Evolutionary conservation across 2,329 filamentous ascomycete species (phyloP), one percentile per base, ranked within the genome.

Genomic region (Pyricularia grisea): DNA sequence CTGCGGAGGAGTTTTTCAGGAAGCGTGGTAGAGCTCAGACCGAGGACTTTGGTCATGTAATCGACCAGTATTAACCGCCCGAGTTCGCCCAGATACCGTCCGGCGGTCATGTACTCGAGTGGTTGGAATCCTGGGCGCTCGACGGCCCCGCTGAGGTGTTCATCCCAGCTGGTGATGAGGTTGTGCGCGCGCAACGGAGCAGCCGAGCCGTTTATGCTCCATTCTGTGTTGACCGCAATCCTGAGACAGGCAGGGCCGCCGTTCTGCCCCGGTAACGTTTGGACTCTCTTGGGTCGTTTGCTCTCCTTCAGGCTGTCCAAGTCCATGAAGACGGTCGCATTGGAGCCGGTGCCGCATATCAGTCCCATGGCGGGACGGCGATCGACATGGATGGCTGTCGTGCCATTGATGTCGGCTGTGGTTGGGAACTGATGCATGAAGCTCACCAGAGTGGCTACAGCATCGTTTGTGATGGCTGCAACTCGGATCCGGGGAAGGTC

Each of bases 41-140:
- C 76, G 7, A 83, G 74, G 4, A 78, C 75, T 12, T 74, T 80
- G 12, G 80, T 83, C 74, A 90, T 77, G 74, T 91, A 89, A 74
- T 92, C 89, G 60, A 89, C 78, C 68, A 93, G 82, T 71, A 92
- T 87, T 69, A 93, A 81, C 30, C 91, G 87, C 28, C 90, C 89
- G 12, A 94, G 85, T 77, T 94, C 91, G 67, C 91, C 91, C 4
- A 94, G 83, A 75, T 94, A 94, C 60, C 91, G 84, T 2, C 91
- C 91, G 2, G 91, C 87, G 0, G 91, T 93, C 90, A 94, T 92
- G 78, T 94, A 94, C 76, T 95, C 92, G 25, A 94, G 85, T 0
- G 92, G 91, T 72, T 94, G 92, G 73, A 94, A 93, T 0, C 92
- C 91, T 0, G 92, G 90, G 7, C 81, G 82, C 73, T 92, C 89